A percentile compares a stretch with the other conserved stretches of the same genome.
phyloP scores from a whole-genome alignment of 179 eudicot species.

The Corrigiola litoralis region DNA sequence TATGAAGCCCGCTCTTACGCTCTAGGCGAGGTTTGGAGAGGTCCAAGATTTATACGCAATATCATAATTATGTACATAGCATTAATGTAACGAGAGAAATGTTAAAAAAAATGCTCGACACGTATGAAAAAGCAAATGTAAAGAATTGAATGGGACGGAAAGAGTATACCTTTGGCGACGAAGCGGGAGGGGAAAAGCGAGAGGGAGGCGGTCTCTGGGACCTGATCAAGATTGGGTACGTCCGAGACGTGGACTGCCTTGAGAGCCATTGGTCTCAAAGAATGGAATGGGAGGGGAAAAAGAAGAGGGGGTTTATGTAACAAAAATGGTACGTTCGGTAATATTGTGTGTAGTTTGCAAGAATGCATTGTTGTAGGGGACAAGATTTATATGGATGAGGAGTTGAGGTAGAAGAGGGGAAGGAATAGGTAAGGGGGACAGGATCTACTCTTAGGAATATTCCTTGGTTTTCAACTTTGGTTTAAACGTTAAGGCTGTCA shows the following conservation, averaged over 20 bases:
- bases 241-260: slow-evolving; percentile 77
- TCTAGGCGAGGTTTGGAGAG: no score
- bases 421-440: neutral
- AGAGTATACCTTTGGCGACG: slow-evolving; percentile 10
- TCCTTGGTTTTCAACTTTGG: neutral
- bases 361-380: slow-evolving; percentile 2
- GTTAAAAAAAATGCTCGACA: no score
- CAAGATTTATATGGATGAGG: slow-evolving; percentile 8
- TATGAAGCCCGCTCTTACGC: no score
- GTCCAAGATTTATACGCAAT: no score
- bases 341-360: neutral
- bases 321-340: neutral
- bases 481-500: slow-evolving; percentile 6
- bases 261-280: slow-evolving; percentile 41
- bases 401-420: neutral
- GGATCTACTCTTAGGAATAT: slow-evolving; percentile 1
- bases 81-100: no score
- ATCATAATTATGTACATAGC: no score
- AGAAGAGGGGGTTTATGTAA: slow-evolving; percentile 2
- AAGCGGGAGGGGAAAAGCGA: slow-evolving; percentile 23
- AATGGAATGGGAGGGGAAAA: neutral
- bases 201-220: slow-evolving; percentile 42
- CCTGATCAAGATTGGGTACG: slow-evolving; percentile 64
- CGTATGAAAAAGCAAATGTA: neutral
- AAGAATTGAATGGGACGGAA: neutral